phyloP scores from a whole-genome alignment of 371 early-diverging fungal species.

The Apophysomyces variabilis region DNA sequence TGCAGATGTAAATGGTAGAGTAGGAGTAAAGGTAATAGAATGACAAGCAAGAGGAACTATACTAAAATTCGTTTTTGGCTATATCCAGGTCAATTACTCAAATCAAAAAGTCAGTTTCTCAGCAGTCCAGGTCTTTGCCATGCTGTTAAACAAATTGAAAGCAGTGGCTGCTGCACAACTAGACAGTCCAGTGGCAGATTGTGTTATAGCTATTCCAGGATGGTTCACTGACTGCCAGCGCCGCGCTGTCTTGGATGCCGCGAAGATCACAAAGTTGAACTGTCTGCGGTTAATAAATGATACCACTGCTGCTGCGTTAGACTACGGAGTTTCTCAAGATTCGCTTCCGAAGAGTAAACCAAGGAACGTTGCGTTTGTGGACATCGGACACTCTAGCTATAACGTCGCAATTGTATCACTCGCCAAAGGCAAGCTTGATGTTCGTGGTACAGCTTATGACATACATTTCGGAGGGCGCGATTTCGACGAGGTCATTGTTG shows the following conservation, averaged over 20 bases:
- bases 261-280: slow-evolving; percentile 87
- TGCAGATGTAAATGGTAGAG: slow-evolving; percentile 79
- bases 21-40: slow-evolving; percentile 71
- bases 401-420: slow-evolving; percentile 88
- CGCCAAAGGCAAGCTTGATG: slow-evolving; percentile 89
- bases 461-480: slow-evolving; percentile 92
- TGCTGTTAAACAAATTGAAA: slow-evolving; percentile 89
- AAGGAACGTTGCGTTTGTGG: slow-evolving; percentile 88
- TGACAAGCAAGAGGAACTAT: background rate
- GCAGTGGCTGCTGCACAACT: slow-evolving; percentile 84
- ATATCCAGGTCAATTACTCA: slow-evolving; percentile 67
- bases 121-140: slow-evolving; percentile 84
- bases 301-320: slow-evolving; percentile 88
- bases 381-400: slow-evolving; percentile 90
- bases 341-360: slow-evolving; percentile 93
- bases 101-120: slow-evolving; percentile 76
- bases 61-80: background rate
- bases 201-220: slow-evolving; percentile 89
- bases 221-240: slow-evolving; percentile 95
- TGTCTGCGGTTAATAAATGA: slow-evolving; percentile 90
- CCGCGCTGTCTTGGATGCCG: slow-evolving; percentile 84
- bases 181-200: slow-evolving; percentile 82
- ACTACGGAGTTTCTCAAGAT: slow-evolving; percentile 94
- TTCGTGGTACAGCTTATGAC: slow-evolving; percentile 90
- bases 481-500: slow-evolving; percentile 85